Conservation (phyloP, 306 rosid species). For the Astragalus membranaceus region DNA sequence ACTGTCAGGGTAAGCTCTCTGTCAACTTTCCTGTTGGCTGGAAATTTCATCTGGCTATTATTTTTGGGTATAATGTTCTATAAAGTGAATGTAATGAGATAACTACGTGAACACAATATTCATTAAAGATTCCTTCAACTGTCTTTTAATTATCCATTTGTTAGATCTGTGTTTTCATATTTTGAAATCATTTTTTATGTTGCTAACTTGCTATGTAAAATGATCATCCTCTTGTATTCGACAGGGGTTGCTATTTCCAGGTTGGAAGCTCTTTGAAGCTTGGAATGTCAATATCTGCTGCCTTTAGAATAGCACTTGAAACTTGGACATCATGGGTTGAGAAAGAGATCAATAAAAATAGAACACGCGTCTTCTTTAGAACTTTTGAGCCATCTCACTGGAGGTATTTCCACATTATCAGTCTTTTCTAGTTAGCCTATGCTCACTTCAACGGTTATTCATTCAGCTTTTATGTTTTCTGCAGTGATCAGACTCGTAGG, state of each 20-base stretch:
- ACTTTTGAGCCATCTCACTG: constrained; percentile 87
- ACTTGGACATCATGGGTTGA: constrained; percentile 84
- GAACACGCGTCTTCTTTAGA: constrained; percentile 68
- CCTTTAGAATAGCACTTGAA: constrained; percentile 52
- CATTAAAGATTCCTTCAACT: not conserved
- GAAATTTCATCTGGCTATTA: not conserved
- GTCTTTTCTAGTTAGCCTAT: constrained; percentile 3
- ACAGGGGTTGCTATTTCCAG: constrained; percentile 80
- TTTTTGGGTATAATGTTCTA: not conserved
- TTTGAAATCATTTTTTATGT: not conserved
- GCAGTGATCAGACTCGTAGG: constrained; percentile 51
- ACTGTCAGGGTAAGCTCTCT: not conserved
- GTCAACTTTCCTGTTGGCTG: not conserved
- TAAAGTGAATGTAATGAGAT: not conserved
- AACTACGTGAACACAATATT: too few relatives aligned
- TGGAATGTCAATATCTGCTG: constrained; percentile 62
- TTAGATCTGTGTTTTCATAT: not conserved
- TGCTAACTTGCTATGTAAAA: constrained; percentile 11
- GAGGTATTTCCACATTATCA: constrained; percentile 47
- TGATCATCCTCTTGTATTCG: constrained; percentile 14
- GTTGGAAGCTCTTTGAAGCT: constrained; percentile 52
- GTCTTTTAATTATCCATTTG: not conserved
- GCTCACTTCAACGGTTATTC: constrained; percentile 6
- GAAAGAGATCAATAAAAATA: constrained; percentile 40
- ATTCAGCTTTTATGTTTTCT: constrained; percentile 26